Percentiles rank a stretch among this genome's conserved stretches.
Conservation (phyloP, 768 basidiomycete genomes). For the Tylopilus sp. region DNA sequence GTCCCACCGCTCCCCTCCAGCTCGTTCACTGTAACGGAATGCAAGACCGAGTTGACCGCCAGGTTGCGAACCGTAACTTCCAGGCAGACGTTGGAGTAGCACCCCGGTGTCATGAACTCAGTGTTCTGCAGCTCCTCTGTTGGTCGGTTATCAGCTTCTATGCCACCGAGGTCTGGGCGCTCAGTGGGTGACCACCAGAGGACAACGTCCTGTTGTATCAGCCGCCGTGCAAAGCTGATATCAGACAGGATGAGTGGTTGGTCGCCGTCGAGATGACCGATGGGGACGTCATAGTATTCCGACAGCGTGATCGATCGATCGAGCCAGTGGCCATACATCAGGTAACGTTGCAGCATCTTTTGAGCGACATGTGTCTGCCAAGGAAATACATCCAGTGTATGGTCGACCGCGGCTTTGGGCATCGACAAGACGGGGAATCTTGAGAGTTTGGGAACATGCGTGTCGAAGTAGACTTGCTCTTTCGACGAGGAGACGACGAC, state of each 20-base stretch:
- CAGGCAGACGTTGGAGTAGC: constrained; percentile 90
- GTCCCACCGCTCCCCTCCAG: constrained; percentile 93
- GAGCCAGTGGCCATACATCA: constrained; percentile 75
- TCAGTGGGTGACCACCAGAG: constrained; percentile 96
- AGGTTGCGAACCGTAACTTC: constrained; percentile 88
- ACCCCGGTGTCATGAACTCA: constrained; percentile 81
- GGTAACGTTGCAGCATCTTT: constrained; percentile 83
- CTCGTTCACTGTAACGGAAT: constrained; percentile 94
- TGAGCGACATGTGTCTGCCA: constrained; percentile 84
- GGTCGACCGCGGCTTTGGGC: constrained; percentile 73
- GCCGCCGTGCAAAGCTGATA: constrained; percentile 83
- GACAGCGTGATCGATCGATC: constrained; percentile 71
- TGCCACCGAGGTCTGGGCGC: constrained; percentile 89
- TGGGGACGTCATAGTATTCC: constrained; percentile 87
- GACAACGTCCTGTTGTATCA: constrained; percentile 84
- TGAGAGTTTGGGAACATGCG: constrained; percentile 59
- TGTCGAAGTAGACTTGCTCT: constrained; percentile 80
- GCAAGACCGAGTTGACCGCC: constrained; percentile 90
- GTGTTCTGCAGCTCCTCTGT: constrained; percentile 78
- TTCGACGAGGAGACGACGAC: constrained; percentile 85
- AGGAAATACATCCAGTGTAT: constrained; percentile 76
- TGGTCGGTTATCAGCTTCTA: constrained; percentile 79
- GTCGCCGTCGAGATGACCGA: constrained; percentile 91
- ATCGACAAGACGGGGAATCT: constrained; percentile 89
- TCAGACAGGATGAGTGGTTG: constrained; percentile 86